Evolutionary conservation across 345 rosid species (phyloP).

Genomic region (Arabis alpina): DNA sequence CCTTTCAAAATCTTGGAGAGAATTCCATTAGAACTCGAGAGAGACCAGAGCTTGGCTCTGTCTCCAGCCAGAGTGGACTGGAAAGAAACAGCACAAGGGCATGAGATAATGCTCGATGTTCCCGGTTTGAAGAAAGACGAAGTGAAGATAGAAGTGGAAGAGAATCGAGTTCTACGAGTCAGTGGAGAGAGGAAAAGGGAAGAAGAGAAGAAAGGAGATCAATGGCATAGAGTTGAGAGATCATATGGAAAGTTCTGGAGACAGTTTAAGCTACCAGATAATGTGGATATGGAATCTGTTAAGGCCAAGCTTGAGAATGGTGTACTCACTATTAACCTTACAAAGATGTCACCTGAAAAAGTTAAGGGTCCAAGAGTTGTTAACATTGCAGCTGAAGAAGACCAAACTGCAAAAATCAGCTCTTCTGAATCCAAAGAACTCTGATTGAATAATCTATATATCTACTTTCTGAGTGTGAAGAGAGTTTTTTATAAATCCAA

Average conservation of each 20-base stretch:
- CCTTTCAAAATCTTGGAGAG: conserved; percentile 75
- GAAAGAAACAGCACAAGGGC: conserved; percentile 86
- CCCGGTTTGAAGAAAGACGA: conserved; percentile 84
- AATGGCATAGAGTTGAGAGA: conserved; percentile 88
- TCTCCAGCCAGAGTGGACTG: conserved; percentile 79
- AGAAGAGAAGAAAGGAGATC: conserved; percentile 75
- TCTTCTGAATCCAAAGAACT: conserved; percentile 60
- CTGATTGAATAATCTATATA: conserved; percentile 23
- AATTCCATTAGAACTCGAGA: conserved; percentile 60
- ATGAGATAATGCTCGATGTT: conserved; percentile 66
- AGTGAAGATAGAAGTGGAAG: conserved; percentile 75
- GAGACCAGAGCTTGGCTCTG: conserved; percentile 51
- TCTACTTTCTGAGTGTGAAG: conserved; percentile 5
- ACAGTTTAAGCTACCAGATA: conserved; percentile 77
- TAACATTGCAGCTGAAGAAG: conserved; percentile 57
- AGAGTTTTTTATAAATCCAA: neutral
- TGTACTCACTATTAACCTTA: conserved; percentile 61
- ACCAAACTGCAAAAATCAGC: conserved; percentile 48
- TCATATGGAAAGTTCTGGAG: conserved; percentile 87
- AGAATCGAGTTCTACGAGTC: conserved; percentile 64
- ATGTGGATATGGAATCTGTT: conserved; percentile 73
- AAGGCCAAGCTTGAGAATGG: conserved; percentile 78
- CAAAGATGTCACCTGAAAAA: conserved; percentile 67
- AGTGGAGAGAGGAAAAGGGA: conserved; percentile 85
- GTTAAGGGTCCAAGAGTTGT: conserved; percentile 68